Base-by-base conservation (phyloP, 108 stramenopile genomes). In the Cyclotella cryptica region DNA sequence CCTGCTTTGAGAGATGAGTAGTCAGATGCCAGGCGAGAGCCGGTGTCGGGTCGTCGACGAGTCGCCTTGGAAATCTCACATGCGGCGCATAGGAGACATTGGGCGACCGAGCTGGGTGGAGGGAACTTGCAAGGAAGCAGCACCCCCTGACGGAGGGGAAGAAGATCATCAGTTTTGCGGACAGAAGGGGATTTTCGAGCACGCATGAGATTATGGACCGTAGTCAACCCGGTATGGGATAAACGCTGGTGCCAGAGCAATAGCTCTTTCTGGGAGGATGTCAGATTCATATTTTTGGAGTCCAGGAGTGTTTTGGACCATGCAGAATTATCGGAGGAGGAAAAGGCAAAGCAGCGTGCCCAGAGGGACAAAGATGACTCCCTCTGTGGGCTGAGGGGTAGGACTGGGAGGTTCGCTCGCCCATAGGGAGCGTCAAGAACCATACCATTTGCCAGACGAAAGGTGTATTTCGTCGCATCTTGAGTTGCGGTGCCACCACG, bases 181-280 rank as follows among this genome's bases (percentile, higher is more conserved):
- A 17, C 58, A 9, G 9, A 8, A 9, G 58, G 28, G 27, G 29
- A 51, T 13, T 47, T 19, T 6, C 19, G 13, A 22, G n/a, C 9
- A 21, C 46, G 60, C 52, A 53, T 42, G 42, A 45, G 57, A 28
- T 22, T 18, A 43, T 62, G 46, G 1, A 71, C 41, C 59, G 29
- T 61, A 3, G 17, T 46, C 7, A 72, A 28, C 6, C 28, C 28
- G 15, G 60, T 45, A 62, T 72, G 71, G 3, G 71, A 72, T 5
- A 72, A n/a, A 0, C 60, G 21, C 17, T 72, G 59, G 35, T 72
- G 60, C 71, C 71, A 72, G 0, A 61, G 44, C 13, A 72, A 28
- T 17, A 72, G 3, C 47, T 72, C 71, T 27, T 59, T 59, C 27
- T 59, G 58, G 13, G 27, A 7, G 8, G 27, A 29, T 6, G 58